These are phyloP conservation scores for Thielaviopsis punctulata DNA, from an alignment of 2,329 filamentous ascomycete genomes.

Conservation along the genomic window DNA sequence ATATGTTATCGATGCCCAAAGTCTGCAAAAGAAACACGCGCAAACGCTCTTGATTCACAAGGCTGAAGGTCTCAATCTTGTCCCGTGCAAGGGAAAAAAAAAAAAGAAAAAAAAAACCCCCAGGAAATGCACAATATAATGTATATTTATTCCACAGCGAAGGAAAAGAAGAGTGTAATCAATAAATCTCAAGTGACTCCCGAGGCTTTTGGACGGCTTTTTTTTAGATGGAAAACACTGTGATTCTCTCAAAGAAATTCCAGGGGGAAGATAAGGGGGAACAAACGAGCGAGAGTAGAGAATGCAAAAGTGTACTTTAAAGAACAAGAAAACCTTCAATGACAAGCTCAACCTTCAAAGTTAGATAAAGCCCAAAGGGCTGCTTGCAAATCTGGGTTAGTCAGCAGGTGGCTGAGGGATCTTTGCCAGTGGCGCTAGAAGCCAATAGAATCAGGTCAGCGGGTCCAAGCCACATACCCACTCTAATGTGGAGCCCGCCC, in stretches of 20 bases:
- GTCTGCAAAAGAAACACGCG: background rate
- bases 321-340: background rate
- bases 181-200: background rate
- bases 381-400: background rate
- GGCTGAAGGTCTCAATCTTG: background rate
- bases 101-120: no score
- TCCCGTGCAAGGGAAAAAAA: background rate
- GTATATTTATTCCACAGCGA: background rate
- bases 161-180: no score
- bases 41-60: background rate
- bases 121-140: background rate
- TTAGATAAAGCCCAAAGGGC: background rate
- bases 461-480: background rate
- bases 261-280: background rate
- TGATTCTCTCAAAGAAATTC: background rate
- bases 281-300: background rate
- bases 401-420: background rate
- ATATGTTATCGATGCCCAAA: background rate
- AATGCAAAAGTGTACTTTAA: background rate
- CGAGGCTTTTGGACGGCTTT: background rate
- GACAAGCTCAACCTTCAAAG: background rate
- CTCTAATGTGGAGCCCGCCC: background rate
- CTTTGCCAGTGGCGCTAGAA: background rate
- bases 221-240: background rate
- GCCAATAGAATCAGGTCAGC: background rate